Conservation (phyloP, 768 basidiomycete genomes). For the Tubosaeta brunneosetosa region DNA sequence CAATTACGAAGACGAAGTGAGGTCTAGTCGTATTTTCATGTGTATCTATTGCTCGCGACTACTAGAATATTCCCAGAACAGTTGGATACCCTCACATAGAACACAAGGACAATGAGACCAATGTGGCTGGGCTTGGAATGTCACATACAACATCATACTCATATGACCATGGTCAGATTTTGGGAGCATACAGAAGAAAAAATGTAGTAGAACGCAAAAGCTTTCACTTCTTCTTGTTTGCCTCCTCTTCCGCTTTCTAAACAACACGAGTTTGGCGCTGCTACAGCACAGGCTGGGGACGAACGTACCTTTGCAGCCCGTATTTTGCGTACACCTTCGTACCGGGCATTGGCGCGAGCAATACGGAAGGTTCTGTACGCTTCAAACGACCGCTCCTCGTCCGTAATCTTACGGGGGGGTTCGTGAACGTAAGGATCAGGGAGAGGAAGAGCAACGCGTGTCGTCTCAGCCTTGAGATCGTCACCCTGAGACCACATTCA, state of each 20-base stretch:
- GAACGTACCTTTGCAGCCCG: conserved; percentile 75
- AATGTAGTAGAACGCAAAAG: conserved; percentile 16
- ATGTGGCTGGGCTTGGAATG: neutral
- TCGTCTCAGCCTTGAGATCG: conserved; percentile 74
- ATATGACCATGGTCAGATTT: conserved; percentile 33
- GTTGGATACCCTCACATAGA: conserved; percentile 16
- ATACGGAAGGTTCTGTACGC: conserved; percentile 87
- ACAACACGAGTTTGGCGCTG: conserved; percentile 12
- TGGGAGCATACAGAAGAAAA: conserved; percentile 30
- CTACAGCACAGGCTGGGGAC: neutral
- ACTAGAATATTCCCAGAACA: neutral
- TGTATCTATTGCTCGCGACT: neutral
- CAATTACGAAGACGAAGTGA: conserved; percentile 41
- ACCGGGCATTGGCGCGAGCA: conserved; percentile 74
- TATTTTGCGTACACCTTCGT: conserved; percentile 84
- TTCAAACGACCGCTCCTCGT: conserved; percentile 82
- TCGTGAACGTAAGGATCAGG: conserved; percentile 68
- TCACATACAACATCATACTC: neutral
- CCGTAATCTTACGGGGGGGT: conserved; percentile 87
- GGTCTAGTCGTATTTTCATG: neutral
- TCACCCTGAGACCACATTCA: conserved; percentile 52
- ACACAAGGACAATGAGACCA: neutral
- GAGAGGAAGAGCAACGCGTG: conserved; percentile 62
- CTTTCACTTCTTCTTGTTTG: conserved; percentile 82
- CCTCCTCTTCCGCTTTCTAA: conserved; percentile 89